These are phyloP conservation scores for Brachypodium distachyon DNA, from an alignment of 202 grass and related monocot genomes.

Conservation along the genomic window DNA sequence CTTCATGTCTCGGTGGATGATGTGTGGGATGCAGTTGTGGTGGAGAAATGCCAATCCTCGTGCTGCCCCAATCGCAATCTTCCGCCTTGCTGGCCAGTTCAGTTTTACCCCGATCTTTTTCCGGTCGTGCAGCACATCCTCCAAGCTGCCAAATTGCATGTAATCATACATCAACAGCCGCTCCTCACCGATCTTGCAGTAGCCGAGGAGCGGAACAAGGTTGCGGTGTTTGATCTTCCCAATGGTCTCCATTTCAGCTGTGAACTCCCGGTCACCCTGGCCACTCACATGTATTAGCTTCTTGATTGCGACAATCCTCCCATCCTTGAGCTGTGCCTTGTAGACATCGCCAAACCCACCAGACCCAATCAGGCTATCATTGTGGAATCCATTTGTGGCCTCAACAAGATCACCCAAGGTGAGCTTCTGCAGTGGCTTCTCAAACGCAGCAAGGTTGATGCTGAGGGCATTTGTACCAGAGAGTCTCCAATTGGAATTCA, in stretches of 20 bases:
- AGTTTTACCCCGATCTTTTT: conserved; percentile 56
- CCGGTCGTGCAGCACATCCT: conserved; percentile 74
- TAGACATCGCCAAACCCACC: conserved; percentile 96
- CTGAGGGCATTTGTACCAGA: conserved; percentile 70
- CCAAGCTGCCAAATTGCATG: conserved; percentile 87
- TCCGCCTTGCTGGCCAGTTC: conserved; percentile 64
- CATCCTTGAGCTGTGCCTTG: conserved; percentile 83
- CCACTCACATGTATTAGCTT: conserved; percentile 86
- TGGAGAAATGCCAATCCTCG: conserved; percentile 81
- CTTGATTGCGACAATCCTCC: conserved; percentile 77
- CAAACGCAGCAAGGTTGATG: conserved; percentile 63
- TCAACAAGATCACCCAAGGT: conserved; percentile 67
- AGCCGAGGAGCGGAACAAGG: conserved; percentile 79
- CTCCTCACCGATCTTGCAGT: conserved; percentile 87
- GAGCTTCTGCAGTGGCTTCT: conserved; percentile 72
- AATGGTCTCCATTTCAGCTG: conserved; percentile 97
- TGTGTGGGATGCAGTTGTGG: conserved; percentile 86
- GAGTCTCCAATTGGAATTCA: conserved; percentile 79
- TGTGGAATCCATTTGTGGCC: conserved; percentile 85
- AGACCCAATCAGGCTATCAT: conserved; percentile 52
- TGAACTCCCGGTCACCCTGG: conserved; percentile 88
- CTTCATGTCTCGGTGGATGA: conserved; percentile 98
- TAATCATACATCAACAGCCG: conserved; percentile 84
- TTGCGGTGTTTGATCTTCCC: conserved; percentile 94
- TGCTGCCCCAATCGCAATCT: conserved; percentile 77